Evolutionary conservation across 805 yeast genomes (phyloP), one percentile per base, ranked within the genome.

Genomic region (Barnettozyma vustinii): DNA sequence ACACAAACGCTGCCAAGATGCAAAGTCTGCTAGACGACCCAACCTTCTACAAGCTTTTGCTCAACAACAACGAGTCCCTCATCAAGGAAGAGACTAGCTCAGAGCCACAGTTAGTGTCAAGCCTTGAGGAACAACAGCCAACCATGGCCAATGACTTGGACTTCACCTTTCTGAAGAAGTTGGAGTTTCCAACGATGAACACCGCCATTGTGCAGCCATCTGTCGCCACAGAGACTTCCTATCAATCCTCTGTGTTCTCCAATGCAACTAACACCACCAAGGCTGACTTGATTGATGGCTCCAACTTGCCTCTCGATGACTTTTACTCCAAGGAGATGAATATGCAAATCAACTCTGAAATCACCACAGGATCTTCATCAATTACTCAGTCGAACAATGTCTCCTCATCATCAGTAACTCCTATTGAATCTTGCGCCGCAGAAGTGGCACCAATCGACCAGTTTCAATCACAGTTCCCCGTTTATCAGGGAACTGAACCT

Each of bases 21-120:
- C 59, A 57, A 21, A 56, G 51, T 26, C 48, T 59, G 9, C 33
- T 59, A 9, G 57, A 56, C 13, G 63, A 59, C 40, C 59, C 61
- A 1, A 55, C 54, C 13, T 59, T 59, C 37, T 57, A 57, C 47
- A 49, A 48, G 15, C 48, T 59, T 13, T 42, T 59, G 19, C 46
- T 53, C n/a, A 56, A 53, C 32, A 56, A 59, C 36, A 44, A 47
- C 9, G 55, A 56, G 18, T 48, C 55, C 33, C 23, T 36, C 23
- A 36, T 20, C 30, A 26, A 43, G 37, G 37, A 33, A 26, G 35
- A 32, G 37, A 27, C n/a, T 9, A 9, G 15, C 12, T 21, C 23
- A 19, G n/a, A 12, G 21, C 37, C 25, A 25, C 44, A 13, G 36
- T 41, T 41, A n/a, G 25, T 18, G 37, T 18, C 36, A 41, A 9